phyloP scores from a whole-genome alignment of 2,329 filamentous ascomycete species.

The Pseudogymnoascus verrucosus region DNA sequence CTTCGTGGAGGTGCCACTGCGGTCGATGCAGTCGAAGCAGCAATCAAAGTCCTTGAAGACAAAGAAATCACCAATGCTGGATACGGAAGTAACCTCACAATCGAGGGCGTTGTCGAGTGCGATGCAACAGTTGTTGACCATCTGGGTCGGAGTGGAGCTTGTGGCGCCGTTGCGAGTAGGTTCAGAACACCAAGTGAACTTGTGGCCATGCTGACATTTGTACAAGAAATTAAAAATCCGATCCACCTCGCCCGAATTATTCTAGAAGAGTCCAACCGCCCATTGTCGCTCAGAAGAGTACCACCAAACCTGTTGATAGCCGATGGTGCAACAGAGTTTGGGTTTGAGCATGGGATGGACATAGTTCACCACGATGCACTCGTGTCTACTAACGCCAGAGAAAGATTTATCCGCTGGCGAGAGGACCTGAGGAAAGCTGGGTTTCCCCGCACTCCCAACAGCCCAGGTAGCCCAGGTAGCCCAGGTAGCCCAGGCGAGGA shows the following conservation, averaged over 20 bases:
- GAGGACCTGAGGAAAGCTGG: slow-evolving; percentile 62
- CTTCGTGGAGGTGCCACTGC: slow-evolving; percentile 72
- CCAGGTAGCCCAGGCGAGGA: slow-evolving; percentile 20
- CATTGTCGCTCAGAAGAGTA: slow-evolving; percentile 77
- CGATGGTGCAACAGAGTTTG: slow-evolving; percentile 79
- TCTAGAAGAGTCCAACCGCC: slow-evolving; percentile 66
- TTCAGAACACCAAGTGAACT: slow-evolving; percentile 20
- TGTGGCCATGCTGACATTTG: slow-evolving; percentile 16
- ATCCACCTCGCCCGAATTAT: slow-evolving; percentile 79
- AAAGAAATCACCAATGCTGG: slow-evolving; percentile 94
- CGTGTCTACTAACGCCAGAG: slow-evolving; percentile 69
- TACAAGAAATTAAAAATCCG: slow-evolving; percentile 79
- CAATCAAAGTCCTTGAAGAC: slow-evolving; percentile 82
- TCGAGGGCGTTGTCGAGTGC: slow-evolving; percentile 86
- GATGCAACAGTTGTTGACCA: slow-evolving; percentile 93
- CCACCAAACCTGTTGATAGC: slow-evolving; percentile 89
- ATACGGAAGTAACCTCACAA: slow-evolving; percentile 87
- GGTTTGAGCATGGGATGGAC: slow-evolving; percentile 66
- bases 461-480: slow-evolving; percentile 21
- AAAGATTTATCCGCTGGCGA: slow-evolving; percentile 73
- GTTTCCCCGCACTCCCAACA: slow-evolving; percentile 30
- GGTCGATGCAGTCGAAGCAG: slow-evolving; percentile 81
- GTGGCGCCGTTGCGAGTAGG: slow-evolving; percentile 83
- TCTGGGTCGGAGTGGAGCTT: slow-evolving; percentile 81
- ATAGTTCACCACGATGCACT: slow-evolving; percentile 68